These are phyloP conservation scores for Apiotrichum veenhuisii DNA, from an alignment of 1,284 basidiomycete species.

Conservation along the genomic window DNA sequence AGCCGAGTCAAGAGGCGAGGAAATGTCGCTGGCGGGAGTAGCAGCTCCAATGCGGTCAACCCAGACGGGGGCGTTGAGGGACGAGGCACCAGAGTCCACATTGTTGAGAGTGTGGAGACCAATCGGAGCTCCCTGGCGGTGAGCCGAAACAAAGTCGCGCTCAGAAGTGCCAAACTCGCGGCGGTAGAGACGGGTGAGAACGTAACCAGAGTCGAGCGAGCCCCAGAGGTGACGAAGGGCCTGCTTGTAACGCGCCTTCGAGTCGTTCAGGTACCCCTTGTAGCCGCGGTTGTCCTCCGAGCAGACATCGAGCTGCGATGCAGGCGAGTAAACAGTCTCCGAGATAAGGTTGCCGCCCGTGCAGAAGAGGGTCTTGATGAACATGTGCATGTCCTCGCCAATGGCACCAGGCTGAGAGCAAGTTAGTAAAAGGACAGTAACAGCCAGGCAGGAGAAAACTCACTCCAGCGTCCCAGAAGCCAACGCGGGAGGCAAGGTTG, in stretches of 20 bases:
- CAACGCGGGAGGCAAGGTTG: conserved; percentile 32
- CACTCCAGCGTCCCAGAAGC: conserved; percentile 41
- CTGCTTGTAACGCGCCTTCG: conserved; percentile 40
- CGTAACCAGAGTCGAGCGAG: conserved; percentile 33
- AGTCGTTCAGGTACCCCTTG: conserved; percentile 30
- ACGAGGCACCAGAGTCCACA: background rate
- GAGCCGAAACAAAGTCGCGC: conserved; percentile 15
- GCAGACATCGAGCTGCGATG: conserved; percentile 42
- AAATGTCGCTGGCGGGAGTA: conserved; percentile 15
- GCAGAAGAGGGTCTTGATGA: conserved; percentile 39
- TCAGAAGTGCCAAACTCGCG: conserved; percentile 14
- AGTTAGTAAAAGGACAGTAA: background rate
- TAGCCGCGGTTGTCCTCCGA: conserved; percentile 25
- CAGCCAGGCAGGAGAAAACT: background rate
- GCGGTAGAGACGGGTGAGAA: conserved; percentile 23
- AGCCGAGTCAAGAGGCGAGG: conserved; percentile 6
- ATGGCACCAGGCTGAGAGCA: conserved; percentile 17
- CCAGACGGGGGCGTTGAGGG: background rate
- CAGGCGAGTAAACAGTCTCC: conserved; percentile 43
- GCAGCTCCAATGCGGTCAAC: conserved; percentile 3
- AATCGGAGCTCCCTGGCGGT: conserved; percentile 8
- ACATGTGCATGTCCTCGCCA: conserved; percentile 47
- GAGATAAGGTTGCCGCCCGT: conserved; percentile 37
- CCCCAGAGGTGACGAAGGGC: conserved; percentile 42
- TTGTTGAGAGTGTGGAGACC: conserved; percentile 8